Evolutionary conservation across 179 eudicot genomes (phyloP).

Genomic region (Amaranthus tricolor): DNA sequence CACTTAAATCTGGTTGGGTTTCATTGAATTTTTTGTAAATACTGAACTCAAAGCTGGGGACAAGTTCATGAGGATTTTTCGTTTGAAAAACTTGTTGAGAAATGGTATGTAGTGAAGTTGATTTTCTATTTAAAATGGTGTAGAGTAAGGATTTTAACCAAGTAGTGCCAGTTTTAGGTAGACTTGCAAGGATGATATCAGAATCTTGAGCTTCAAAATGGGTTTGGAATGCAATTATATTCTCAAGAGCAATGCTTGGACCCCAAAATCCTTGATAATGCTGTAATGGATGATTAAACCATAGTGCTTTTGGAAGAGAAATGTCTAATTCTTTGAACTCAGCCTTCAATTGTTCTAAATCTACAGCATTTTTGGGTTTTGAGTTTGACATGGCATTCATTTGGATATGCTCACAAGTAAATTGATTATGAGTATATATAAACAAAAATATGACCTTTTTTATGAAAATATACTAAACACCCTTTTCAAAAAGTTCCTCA

Average conservation of each 20-base stretch:
- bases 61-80: neutral
- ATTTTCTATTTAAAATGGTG: neutral
- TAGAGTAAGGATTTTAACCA: constrained; percentile 35
- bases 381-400: neutral
- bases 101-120: neutral
- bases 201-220: constrained; percentile 25
- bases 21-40: neutral
- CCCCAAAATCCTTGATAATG: too few species aligned
- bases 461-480: too few species aligned
- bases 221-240: neutral
- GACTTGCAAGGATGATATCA: constrained; percentile 30
- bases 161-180: constrained; percentile 40
- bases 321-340: constrained; percentile 23
- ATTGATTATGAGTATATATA: too few species aligned
- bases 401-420: too few species aligned
- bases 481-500: too few species aligned
- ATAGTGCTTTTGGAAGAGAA: constrained; percentile 42
- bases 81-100: neutral
- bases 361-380: neutral
- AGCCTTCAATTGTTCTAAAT: neutral
- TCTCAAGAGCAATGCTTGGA: too few species aligned
- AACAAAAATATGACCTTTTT: too few species aligned
- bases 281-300: constrained; percentile 14
- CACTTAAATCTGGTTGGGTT: neutral
- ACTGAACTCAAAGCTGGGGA: neutral